phyloP scores from a whole-genome alignment of 169 alveolate species.

The Cryptosporidium parvum region DNA sequence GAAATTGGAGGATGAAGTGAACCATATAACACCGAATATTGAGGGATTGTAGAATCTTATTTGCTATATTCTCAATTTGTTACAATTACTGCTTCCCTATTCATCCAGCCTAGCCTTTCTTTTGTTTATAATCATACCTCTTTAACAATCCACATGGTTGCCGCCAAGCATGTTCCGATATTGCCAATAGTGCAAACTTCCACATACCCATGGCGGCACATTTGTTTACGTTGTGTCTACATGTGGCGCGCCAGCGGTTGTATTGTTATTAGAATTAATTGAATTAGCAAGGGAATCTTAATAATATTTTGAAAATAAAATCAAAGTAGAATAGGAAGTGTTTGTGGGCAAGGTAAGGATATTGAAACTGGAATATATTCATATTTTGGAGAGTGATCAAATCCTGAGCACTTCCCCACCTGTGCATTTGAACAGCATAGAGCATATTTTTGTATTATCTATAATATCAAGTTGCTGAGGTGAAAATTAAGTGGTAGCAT shows the following conservation, averaged over 20 bases:
- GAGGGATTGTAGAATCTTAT: neutral
- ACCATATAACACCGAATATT: neutral
- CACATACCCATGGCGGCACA: conserved; percentile 60
- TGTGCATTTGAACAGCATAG: conserved; percentile 7
- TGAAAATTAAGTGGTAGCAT: neutral
- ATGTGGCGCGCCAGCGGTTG: conserved; percentile 61
- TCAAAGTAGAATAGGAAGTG: conserved; percentile 43
- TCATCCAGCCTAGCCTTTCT: neutral
- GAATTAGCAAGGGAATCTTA: conserved; percentile 61
- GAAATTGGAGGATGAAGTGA: no score
- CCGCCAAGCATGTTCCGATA: conserved; percentile 45
- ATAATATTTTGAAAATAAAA: conserved; percentile 40
- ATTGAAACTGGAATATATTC: conserved; percentile 6
- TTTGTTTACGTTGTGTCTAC: conserved; percentile 5
- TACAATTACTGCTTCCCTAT: neutral
- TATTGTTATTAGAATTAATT: conserved; percentile 5
- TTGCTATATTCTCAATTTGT: neutral
- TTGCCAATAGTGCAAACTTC: conserved; percentile 14
- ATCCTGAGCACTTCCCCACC: conserved; percentile 1
- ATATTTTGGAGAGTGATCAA: conserved; percentile 23
- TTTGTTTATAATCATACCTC: neutral
- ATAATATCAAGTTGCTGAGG: conserved; percentile 1
- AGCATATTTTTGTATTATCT: neutral
- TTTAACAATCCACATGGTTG: conserved; percentile 12
- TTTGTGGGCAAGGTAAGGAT: conserved; percentile 60